Percentiles rank a stretch among this genome's conserved stretches.
phyloP scores from a whole-genome alignment of 139 green algal species.

The Coelastrella sp. region DNA sequence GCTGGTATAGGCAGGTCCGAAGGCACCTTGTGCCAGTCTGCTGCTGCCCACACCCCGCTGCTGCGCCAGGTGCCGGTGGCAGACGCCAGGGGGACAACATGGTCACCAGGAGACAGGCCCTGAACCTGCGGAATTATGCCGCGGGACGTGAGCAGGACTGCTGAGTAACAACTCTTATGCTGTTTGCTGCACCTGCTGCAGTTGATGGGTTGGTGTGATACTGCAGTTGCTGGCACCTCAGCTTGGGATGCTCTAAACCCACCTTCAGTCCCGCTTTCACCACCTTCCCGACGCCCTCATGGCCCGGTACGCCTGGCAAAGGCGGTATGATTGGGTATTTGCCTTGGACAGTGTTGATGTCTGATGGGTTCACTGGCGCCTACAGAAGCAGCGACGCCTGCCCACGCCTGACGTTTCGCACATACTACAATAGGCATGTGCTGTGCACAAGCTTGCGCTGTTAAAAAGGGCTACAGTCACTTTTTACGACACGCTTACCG shows the following conservation, averaged over 20 bases:
- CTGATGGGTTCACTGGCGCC: conserved; percentile 85
- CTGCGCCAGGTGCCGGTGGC: conserved; percentile 85
- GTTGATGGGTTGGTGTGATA: not conserved
- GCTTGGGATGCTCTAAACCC: not conserved
- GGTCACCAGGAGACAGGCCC: conserved; percentile 72
- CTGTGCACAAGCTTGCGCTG: too few species aligned
- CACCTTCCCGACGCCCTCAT: conserved; percentile 87
- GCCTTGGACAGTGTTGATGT: conserved; percentile 89
- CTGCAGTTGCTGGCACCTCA: not conserved
- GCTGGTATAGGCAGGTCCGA: conserved; percentile 59
- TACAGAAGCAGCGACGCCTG: conserved; percentile 44
- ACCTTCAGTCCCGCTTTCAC: conserved; percentile 65
- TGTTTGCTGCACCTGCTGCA: not conserved
- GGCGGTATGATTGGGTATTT: conserved; percentile 79
- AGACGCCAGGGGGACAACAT: conserved; percentile 77
- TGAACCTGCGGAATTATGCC: conserved; percentile 61
- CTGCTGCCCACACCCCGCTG: conserved; percentile 52
- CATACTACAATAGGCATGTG: too few species aligned
- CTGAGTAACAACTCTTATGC: not conserved
- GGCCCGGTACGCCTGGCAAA: conserved; percentile 75
- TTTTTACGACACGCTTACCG: not conserved
- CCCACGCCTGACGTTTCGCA: too few species aligned
- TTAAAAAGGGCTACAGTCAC: too few species aligned
- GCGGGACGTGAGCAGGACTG: not conserved
- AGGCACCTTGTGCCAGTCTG: conserved; percentile 68